Evolutionary conservation across 2,329 filamentous ascomycete species (phyloP).

Genomic region (Pseudogymnoascus sp.): DNA sequence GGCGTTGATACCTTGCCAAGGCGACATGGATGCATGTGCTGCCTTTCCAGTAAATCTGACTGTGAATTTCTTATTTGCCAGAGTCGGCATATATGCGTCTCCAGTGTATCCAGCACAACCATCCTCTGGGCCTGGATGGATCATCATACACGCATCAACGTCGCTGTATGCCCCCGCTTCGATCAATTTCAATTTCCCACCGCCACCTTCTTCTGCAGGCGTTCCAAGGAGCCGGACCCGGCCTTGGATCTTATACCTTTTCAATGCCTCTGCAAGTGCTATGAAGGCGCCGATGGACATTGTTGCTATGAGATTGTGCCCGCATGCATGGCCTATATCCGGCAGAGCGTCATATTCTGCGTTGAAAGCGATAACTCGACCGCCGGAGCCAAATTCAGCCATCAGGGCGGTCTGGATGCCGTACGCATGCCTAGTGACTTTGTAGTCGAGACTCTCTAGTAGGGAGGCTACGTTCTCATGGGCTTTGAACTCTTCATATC

Average conservation of each 20-base stretch:
- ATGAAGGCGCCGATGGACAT: conserved; percentile 31
- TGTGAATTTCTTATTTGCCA: conserved; percentile 13
- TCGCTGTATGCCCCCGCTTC: conserved; percentile 35
- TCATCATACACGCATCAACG: conserved; percentile 33
- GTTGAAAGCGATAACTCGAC: conserved; percentile 34
- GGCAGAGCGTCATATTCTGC: conserved; percentile 40
- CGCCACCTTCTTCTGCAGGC: conserved; percentile 23
- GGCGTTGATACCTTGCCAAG: conserved; percentile 33
- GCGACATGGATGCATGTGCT: conserved; percentile 31
- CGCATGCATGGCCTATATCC: conserved; percentile 34
- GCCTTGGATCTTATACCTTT: conserved; percentile 18
- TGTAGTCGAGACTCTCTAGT: conserved; percentile 36
- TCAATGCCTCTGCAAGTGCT: conserved; percentile 22
- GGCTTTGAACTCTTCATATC: conserved; percentile 42
- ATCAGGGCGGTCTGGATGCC: conserved; percentile 45
- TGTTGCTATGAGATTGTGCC: conserved; percentile 36
- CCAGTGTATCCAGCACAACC: conserved; percentile 38
- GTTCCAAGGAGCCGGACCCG: conserved; percentile 26
- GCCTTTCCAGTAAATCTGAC: conserved; percentile 22
- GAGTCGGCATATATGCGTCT: conserved; percentile 29
- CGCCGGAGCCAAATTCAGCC: conserved; percentile 34
- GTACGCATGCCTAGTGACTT: conserved; percentile 40
- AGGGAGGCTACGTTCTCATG: conserved; percentile 40
- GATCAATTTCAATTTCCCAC: conserved; percentile 36
- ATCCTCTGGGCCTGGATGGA: conserved; percentile 24